These are phyloP conservation scores for Fraxinus paxiana DNA, from an alignment of 305 asterid species.

Conservation along the genomic window DNA sequence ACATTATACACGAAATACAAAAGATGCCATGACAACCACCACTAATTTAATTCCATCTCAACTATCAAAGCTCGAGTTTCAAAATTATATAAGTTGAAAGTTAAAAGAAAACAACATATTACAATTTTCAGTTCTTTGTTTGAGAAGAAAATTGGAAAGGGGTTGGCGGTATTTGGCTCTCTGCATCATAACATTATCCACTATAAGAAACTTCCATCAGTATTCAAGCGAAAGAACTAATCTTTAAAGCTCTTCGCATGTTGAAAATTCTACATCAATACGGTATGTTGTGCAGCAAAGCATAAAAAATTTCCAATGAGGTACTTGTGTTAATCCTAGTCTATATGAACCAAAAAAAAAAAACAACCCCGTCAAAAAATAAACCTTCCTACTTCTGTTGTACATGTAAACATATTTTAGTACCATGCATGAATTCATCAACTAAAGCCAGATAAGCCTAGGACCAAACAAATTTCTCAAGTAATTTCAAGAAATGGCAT, in stretches of 20 bases:
- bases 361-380: not conserved
- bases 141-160: not conserved
- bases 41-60: not conserved
- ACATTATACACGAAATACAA: not conserved
- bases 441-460: not conserved
- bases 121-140: not conserved
- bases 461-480: not conserved
- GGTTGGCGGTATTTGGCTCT: not conserved
- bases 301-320: conserved; percentile 7
- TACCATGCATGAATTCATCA: not conserved
- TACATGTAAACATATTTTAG: not conserved
- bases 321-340: not conserved
- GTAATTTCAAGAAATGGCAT: conserved; percentile 8
- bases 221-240: not conserved
- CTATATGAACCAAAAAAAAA: not conserved
- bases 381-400: not conserved
- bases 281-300: not conserved
- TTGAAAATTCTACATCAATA: not conserved
- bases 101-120: not conserved
- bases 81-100: not conserved
- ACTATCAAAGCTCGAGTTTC: not conserved
- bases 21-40: not conserved
- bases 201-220: not conserved
- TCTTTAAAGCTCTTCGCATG: not conserved
- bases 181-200: not conserved